Percentiles rank a stretch among this genome's conserved stretches.
phyloP scores from a whole-genome alignment of 805 yeast genomes.

The Barnettozyma pratensis region DNA sequence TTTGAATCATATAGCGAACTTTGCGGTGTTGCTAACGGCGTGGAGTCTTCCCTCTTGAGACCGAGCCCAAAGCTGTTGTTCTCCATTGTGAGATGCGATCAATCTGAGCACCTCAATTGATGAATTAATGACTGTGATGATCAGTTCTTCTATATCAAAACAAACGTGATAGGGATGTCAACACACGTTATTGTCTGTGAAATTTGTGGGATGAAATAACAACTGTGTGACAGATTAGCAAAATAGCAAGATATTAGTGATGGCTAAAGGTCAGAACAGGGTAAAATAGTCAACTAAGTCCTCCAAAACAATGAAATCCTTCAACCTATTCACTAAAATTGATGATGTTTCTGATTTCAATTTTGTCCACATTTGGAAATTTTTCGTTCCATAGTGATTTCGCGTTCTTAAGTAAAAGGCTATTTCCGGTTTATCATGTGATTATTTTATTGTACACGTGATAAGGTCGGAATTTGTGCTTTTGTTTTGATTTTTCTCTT shows the following conservation, averaged over 20 bases:
- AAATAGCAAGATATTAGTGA: too few relatives aligned
- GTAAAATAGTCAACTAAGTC: too few relatives aligned
- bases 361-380: background rate
- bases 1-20: conserved; percentile 13
- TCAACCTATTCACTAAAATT: background rate
- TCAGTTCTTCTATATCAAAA: too few relatives aligned
- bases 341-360: background rate
- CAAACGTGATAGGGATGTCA: too few relatives aligned
- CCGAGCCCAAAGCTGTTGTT: background rate
- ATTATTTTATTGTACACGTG: background rate
- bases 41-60: conserved; percentile 5
- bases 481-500: background rate
- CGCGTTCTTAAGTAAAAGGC: background rate
- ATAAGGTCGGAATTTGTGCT: background rate
- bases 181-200: too few relatives aligned
- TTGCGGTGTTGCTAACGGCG: conserved; percentile 3
- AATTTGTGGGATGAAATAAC: too few relatives aligned
- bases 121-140: too few relatives aligned
- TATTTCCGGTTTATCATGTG: background rate
- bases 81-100: background rate
- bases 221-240: too few relatives aligned
- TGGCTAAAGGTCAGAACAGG: too few relatives aligned
- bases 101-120: background rate
- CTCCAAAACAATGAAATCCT: background rate
- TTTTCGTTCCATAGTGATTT: background rate